phyloP scores from a whole-genome alignment of 2,329 filamentous ascomycete species.

The Aspergillus intermedius region DNA sequence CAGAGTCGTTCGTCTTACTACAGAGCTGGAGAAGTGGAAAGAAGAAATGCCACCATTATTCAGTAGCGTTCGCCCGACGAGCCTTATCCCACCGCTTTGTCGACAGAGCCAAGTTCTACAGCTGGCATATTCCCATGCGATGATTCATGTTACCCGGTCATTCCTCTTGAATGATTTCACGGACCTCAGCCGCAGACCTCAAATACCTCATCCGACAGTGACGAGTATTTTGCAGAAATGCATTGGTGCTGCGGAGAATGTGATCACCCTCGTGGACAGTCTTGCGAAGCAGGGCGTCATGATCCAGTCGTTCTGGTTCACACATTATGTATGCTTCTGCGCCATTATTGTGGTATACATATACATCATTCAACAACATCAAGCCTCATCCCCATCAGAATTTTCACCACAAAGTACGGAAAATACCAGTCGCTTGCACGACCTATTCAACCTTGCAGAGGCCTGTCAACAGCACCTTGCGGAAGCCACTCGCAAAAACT shows the following conservation, averaged over 20 bases:
- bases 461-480: constrained; percentile 42
- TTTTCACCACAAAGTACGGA: constrained; percentile 14
- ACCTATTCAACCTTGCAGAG: constrained; percentile 39
- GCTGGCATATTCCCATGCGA: constrained; percentile 33
- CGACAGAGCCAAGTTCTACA: constrained; percentile 35
- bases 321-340: constrained; percentile 38
- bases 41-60: constrained; percentile 29
- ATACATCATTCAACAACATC: constrained; percentile 36
- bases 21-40: constrained; percentile 33
- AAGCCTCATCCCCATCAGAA: constrained; percentile 14
- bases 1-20: constrained; percentile 27
- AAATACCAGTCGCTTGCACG: constrained; percentile 17
- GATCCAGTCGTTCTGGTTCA: constrained; percentile 39
- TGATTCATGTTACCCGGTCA: constrained; percentile 34
- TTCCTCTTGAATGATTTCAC: constrained; percentile 33
- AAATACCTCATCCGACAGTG: constrained; percentile 24
- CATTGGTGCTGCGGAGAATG: constrained; percentile 37
- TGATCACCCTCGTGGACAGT: constrained; percentile 30
- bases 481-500: constrained; percentile 42
- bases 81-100: constrained; percentile 32
- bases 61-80: constrained; percentile 30
- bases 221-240: constrained; percentile 38
- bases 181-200: constrained; percentile 26
- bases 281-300: constrained; percentile 31
- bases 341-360: constrained; percentile 39